A percentile compares a stretch with the other conserved stretches of the same genome.
Evolutionary conservation across 768 basidiomycete species (phyloP).

Genomic region (Suillus variegatus): DNA sequence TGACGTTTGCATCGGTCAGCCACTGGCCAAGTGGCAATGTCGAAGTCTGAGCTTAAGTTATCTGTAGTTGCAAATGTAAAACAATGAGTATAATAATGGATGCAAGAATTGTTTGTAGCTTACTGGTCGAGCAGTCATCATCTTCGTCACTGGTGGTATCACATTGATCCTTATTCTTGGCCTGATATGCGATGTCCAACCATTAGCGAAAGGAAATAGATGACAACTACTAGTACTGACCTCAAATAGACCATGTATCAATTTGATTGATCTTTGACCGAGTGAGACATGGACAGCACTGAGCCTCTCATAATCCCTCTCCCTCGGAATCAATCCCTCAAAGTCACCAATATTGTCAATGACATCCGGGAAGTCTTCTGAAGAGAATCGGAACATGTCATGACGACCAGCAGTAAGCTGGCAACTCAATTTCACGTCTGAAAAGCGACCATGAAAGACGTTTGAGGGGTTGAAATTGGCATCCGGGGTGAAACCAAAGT

Average conservation of each 20-base stretch:
- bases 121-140: not conserved
- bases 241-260: conserved; percentile 2
- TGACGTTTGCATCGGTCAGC: not conserved
- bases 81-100: not conserved
- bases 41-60: not conserved
- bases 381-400: not conserved
- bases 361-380: not conserved
- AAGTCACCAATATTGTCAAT: conserved; percentile 2
- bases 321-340: not conserved
- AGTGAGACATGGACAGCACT: not conserved
- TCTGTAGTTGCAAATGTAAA: not conserved
- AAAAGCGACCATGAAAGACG: not conserved
- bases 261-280: not conserved
- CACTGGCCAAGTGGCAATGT: conserved; percentile 10
- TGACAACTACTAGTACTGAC: not conserved
- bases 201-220: too few relatives aligned
- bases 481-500: conserved; percentile 7
- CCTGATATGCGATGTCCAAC: not conserved
- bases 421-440: conserved; percentile 1
- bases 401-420: not conserved
- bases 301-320: not conserved
- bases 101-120: not conserved
- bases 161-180: not conserved
- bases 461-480: conserved; percentile 6
- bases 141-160: not conserved